Evolutionary conservation across 768 basidiomycete species (phyloP), one percentile per base, ranked within the genome.

Genomic region (Phlebiopsis gigantea): DNA sequence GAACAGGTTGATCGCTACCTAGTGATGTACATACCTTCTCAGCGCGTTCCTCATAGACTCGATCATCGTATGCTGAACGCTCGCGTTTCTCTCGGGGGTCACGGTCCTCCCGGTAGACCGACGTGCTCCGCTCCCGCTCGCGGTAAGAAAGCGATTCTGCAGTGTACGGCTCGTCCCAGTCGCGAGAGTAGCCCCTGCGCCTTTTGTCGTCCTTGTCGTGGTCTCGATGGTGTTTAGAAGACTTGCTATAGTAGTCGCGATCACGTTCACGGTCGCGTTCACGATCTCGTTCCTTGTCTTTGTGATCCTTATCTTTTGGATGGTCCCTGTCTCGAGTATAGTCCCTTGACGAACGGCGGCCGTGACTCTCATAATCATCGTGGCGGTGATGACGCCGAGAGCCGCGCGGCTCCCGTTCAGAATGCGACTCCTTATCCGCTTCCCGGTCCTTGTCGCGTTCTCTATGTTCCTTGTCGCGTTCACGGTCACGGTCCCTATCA

Each of bases 1-100:
- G 31, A 53, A 29, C 15, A 42, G 57, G 54, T 41, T 49, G 51
- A 28, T 34, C n/a, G 14, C 51, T 42, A 46, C 39, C 42, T 30
- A 57, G 52, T n/a, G 22, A 31, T 26, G n/a, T 51, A 61, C 73
- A 43, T 58, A 86, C 88, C 80, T 90, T 88, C 66, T 88, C 85
- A 28, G 76, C 79, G 54, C 85, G 79, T 29, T 83, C 81, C 53
- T 80, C 77, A 53, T 72, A 69, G n/a, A 71, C 67, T 54, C 69
- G 73, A 34, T 84, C 83, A 8, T 79, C 82, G 55, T 75, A 69
- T 53, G 56, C 68, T 10, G 65, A 58, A 42, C 64, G 54, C 55
- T 72, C 71, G 21, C 75, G 65, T 52, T 71, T 72, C 47, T 71
- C 61, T 54, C 61, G 66, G 61, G 58, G 58, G 55, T 67, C 63